A percentile compares a stretch with the other conserved stretches of the same genome.
Evolutionary conservation across 371 early-diverging fungal genomes (phyloP).

Genomic region (Syncephalis plumigaleata): DNA sequence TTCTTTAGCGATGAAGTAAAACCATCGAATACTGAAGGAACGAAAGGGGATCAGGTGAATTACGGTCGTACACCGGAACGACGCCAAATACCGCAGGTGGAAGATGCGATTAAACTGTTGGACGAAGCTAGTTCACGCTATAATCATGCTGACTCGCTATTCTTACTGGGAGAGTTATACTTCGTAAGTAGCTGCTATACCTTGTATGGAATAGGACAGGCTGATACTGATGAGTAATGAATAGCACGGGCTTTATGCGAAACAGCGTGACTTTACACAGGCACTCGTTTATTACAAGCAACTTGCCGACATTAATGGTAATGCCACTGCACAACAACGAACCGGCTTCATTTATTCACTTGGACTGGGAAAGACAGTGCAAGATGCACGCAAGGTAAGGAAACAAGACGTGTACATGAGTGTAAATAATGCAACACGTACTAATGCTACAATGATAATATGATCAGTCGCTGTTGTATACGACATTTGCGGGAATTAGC

Average conservation of each 20-base stretch:
- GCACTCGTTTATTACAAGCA: constrained; percentile 39
- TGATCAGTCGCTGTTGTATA: constrained; percentile 47
- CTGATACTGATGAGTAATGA: neutral
- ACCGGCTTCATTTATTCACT: constrained; percentile 80
- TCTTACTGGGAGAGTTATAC: constrained; percentile 24
- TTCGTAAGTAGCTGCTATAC: constrained; percentile 13
- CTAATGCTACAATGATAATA: neutral
- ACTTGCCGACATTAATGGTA: constrained; percentile 43
- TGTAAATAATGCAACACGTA: neutral
- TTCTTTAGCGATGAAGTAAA: too few species aligned
- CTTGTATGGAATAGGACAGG: neutral
- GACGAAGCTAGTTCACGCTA: constrained; percentile 14
- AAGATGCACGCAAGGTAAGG: constrained; percentile 31
- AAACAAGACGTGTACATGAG: neutral
- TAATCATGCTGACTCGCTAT: constrained; percentile 18
- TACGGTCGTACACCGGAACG: too few species aligned
- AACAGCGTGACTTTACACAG: constrained; percentile 27
- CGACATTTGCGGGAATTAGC: constrained; percentile 67
- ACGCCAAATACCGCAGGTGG: too few species aligned
- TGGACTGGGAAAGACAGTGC: constrained; percentile 56
- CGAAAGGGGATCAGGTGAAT: too few species aligned
- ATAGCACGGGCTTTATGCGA: constrained; percentile 16
- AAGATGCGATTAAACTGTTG: constrained; percentile 8
- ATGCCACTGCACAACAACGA: constrained; percentile 74
- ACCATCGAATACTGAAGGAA: too few species aligned